A percentile compares a stretch with the other conserved stretches of the same genome.
Conservation (phyloP, 768 basidiomycete genomes). For the Leccinum ochraceum region DNA sequence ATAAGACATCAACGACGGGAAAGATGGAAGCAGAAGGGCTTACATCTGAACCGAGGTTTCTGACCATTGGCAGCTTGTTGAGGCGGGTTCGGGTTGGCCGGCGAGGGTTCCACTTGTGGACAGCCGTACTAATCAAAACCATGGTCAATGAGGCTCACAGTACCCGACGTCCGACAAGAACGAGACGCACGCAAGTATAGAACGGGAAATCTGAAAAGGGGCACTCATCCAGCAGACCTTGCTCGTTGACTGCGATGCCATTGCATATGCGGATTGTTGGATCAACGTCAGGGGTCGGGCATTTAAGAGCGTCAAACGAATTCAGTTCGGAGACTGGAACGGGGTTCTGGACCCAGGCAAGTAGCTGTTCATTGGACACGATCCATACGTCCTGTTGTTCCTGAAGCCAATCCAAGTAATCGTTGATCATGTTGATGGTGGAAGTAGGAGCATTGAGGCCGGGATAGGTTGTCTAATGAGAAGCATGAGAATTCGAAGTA, state of each 20-base stretch:
- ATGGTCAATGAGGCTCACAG: neutral
- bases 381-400: slow-evolving; percentile 3
- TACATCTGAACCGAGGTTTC: slow-evolving; percentile 56
- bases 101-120: slow-evolving; percentile 48
- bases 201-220: slow-evolving; percentile 1
- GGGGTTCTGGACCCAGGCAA: neutral
- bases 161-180: neutral
- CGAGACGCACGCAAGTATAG: neutral
- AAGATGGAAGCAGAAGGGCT: slow-evolving; percentile 17
- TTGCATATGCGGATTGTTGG: neutral
- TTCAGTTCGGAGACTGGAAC: neutral
- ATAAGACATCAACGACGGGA: neutral
- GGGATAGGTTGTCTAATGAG: slow-evolving; percentile 4
- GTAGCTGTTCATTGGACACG: slow-evolving; percentile 2
- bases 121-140: neutral
- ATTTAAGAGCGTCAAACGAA: neutral
- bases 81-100: slow-evolving; percentile 63
- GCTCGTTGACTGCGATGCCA: neutral
- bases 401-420: slow-evolving; percentile 3
- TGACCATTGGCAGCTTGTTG: slow-evolving; percentile 46
- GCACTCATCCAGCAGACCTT: neutral
- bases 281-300: neutral
- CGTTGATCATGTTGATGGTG: slow-evolving; percentile 6
- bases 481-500: neutral
- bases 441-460: neutral